These are phyloP conservation scores for Leptomonas pyrrhocoris DNA, from an alignment of 208 protist genomes.

Conservation along the genomic window DNA sequence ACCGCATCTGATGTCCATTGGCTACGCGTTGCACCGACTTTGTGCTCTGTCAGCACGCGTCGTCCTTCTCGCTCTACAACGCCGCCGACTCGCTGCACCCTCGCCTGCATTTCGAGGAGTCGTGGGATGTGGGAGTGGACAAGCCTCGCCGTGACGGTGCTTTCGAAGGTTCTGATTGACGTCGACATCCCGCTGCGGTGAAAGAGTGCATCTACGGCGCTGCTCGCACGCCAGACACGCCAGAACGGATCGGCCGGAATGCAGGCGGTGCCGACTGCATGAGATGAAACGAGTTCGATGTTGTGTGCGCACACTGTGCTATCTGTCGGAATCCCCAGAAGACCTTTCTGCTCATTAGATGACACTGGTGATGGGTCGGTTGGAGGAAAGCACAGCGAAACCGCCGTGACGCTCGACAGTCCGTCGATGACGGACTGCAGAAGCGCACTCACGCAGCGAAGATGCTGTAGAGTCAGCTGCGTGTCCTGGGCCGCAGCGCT, in stretches of 20 bases:
- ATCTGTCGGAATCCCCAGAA: no score
- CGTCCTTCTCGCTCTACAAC: not conserved
- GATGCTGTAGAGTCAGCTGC: not conserved
- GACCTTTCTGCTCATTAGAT: no score
- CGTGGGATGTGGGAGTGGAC: not conserved
- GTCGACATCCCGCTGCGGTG: constrained; percentile 25
- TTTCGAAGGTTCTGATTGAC: constrained; percentile 12
- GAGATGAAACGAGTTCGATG: not conserved
- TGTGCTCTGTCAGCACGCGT: not conserved
- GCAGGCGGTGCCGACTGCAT: not conserved
- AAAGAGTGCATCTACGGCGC: not conserved
- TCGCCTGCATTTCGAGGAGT: not conserved
- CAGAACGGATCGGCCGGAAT: constrained; percentile 1
- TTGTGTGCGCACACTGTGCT: not conserved
- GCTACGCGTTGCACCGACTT: not conserved
- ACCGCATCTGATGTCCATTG: constrained; percentile 14
- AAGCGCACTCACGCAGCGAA: constrained; percentile 8
- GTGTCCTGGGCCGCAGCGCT: constrained; percentile 12
- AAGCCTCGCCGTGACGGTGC: not conserved
- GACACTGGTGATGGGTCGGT: no score
- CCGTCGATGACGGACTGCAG: not conserved
- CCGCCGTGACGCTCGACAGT: not conserved
- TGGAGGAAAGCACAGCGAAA: not conserved
- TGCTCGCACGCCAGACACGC: constrained; percentile 4
- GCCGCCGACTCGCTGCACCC: constrained; percentile 1